Evolutionary conservation across 371 early-diverging fungal species (phyloP), one percentile per base, ranked within the genome.

Genomic region (Mucor velutinosus): DNA sequence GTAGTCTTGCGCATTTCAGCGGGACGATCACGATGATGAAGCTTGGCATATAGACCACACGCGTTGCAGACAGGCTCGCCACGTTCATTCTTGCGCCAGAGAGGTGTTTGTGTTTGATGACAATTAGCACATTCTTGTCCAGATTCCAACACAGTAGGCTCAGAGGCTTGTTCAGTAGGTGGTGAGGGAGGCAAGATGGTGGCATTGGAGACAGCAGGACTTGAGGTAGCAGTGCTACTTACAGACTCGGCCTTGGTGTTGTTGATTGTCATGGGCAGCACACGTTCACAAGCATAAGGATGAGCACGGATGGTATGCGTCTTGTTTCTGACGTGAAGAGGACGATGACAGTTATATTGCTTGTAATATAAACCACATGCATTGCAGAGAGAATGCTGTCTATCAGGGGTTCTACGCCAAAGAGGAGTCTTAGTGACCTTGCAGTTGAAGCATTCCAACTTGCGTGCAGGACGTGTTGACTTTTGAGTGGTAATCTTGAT

Each of bases 1-100:
- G 74, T 74, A 21, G 74, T 70, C 67, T 74, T 74, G 27, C 74
- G 55, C 71, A 74, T 70, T 32, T 70, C 70, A 33, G 71, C 74
- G 32, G 74, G 74, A 14, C 74, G 56, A 59, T 74, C 74, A 37
- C 71, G 70, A 62, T 74, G 70, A 62, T 74, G 74, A 51, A 74
- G 71, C 29, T 74, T 74, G 53, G 74, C 74, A 75, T 96, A 96
- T 7, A 97, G 80, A 17, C 96, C 95, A 62, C 96, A 96, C 0
- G 97, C 95, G 74, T 96, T 96, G 77, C 97, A 96, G 21, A 95
- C 90, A 19, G 91, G 85, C 70, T 92, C 88, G 17, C 94, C 94
- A 45, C 90, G 85, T 21, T 89, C 87, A 70, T 94, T 92, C 72
- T 94, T 89, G 4, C 97, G 86, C 96, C 96, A 96, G 47, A 95